Evolutionary conservation across 495 filamentous ascomycete species (phyloP).

Genomic region (Hypoxylon lienhwacheense): DNA sequence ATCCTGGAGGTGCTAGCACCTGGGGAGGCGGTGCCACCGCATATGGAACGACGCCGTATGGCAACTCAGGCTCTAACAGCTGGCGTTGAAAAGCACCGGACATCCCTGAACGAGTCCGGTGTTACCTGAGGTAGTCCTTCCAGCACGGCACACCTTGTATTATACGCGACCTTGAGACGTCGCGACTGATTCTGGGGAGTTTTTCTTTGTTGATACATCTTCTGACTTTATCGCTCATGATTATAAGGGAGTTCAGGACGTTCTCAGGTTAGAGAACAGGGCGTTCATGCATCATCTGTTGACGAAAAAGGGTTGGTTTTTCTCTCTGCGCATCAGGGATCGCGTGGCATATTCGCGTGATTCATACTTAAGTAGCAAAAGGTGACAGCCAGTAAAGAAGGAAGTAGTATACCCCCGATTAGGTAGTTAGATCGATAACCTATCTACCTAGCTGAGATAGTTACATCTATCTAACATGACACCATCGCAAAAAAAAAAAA

Average conservation of each 20-base stretch:
- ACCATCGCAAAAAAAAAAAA: too few relatives aligned
- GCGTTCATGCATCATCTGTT: too few relatives aligned
- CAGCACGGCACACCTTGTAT: slow-evolving; percentile 19
- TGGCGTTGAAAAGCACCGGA: slow-evolving; percentile 19
- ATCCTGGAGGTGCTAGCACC: slow-evolving; percentile 59
- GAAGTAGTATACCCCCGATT: too few relatives aligned
- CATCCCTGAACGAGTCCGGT: background rate
- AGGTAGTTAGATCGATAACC: too few relatives aligned
- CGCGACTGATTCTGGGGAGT: background rate
- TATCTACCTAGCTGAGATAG: too few relatives aligned
- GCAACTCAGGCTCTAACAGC: slow-evolving; percentile 37
- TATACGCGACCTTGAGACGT: slow-evolving; percentile 6
- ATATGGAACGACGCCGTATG: slow-evolving; percentile 69
- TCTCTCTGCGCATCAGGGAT: too few relatives aligned
- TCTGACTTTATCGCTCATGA: slow-evolving; percentile 7
- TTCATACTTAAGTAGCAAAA: too few relatives aligned
- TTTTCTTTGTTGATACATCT: slow-evolving; percentile 3
- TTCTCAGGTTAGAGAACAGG: slow-evolving; percentile 5
- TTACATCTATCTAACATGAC: too few relatives aligned
- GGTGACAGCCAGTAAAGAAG: too few relatives aligned
- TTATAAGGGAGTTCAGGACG: slow-evolving; percentile 32
- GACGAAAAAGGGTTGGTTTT: too few relatives aligned
- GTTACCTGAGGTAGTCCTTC: background rate
- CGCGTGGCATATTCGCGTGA: too few relatives aligned
- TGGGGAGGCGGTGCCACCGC: slow-evolving; percentile 68